Conservation (phyloP, 169 alveolate genomes). For the Plasmodium sp. region DNA sequence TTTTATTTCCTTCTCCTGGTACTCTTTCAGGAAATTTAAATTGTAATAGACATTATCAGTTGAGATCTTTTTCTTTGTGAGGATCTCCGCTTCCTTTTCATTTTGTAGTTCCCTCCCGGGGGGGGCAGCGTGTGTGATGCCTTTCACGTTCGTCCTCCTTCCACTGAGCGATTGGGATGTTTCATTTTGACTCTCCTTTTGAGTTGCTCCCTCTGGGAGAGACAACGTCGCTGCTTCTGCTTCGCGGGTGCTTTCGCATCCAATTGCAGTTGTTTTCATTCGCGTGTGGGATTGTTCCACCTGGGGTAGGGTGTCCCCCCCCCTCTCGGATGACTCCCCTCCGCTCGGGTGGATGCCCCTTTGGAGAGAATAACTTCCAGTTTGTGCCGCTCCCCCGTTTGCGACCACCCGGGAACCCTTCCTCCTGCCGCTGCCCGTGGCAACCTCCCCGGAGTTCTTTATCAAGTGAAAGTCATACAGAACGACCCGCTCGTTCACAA, state of each 20-base stretch:
- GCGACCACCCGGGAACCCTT: background rate
- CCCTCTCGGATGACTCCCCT: too few relatives aligned
- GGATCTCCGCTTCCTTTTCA: background rate
- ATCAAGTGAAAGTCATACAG: constrained; percentile 52
- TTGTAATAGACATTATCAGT: constrained; percentile 49
- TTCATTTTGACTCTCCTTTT: background rate
- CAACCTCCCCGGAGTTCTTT: background rate
- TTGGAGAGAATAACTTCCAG: background rate
- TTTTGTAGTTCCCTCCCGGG: background rate
- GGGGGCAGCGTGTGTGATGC: background rate
- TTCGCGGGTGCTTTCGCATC: background rate
- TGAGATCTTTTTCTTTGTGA: constrained; percentile 26
- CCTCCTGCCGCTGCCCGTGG: background rate
- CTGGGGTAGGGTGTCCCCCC: too few relatives aligned
- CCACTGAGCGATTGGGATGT: background rate
- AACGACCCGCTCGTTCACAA: constrained; percentile 33
- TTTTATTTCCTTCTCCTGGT: constrained; percentile 47
- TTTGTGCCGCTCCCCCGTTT: background rate
- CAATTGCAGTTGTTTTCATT: background rate
- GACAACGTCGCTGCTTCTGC: background rate
- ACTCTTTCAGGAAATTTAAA: constrained; percentile 20
- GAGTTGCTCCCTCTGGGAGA: background rate
- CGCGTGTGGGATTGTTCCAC: background rate
- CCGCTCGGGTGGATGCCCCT: background rate
- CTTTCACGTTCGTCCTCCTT: background rate